Base-by-base conservation (phyloP, 306 rosid genomes). In the Pyrus betulifolia region DNA sequence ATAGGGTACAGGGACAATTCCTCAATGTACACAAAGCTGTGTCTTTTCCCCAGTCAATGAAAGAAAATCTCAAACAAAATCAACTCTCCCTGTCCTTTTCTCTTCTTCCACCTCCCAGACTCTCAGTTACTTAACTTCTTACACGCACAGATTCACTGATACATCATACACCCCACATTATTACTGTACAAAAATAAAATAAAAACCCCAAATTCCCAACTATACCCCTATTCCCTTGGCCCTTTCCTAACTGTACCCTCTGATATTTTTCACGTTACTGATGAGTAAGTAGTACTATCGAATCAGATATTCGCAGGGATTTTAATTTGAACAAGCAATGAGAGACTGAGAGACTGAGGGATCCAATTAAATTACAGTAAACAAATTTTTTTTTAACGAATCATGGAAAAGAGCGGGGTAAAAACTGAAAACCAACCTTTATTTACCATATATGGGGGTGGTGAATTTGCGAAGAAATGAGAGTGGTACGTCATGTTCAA, bases 101-200 rank as follows among this genome's bases (percentile, higher is more conserved):
- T 78, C 75, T 70, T 21, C 72, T 60, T 74, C 40, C 67, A 17
- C 23, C 76, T 60, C 80, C 42, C 69, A 59, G 49, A 66, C 76
- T 77, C 80, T 81, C 78, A 80, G 86, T 88, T 81, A 78, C 86
- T 60, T 76, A 72, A 83, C 83, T 78, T 84, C 62, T n/a, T n/a
- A 58, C 25, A 73, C 85, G 45, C 12, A 10, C 27, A 23, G 21
- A 61, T 11, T 5, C 18, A 61, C 35, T 13, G 19, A 61, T 23
- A 6, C 5, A 25, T 13, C n/a, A 35, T 71, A 71, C 76, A 33
- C 38, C 82, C 49, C 66, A 71, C 11, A 77, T 79, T 70, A 78
- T 86, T 77, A 80, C 67, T 75, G 76, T 69, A 70, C 75, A 64
- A 75, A 49, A 51, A 15, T 5, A 51, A 51, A 51, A 51, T 51